Evolutionary conservation across 306 rosid species (phyloP).

Genomic region (Lathyrus oleraceus): DNA sequence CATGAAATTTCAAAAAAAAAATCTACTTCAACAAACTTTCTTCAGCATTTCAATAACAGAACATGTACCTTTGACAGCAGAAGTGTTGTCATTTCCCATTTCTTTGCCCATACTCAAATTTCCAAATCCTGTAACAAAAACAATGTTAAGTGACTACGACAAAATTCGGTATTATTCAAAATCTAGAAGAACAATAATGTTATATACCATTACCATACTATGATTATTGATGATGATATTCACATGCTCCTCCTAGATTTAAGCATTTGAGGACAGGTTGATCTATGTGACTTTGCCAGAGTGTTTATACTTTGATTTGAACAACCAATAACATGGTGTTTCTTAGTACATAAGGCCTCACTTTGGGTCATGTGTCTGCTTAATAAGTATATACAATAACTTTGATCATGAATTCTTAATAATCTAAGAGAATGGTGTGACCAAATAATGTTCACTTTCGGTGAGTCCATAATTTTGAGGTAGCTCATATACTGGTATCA

Average conservation of each 20-base stretch:
- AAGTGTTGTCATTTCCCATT: constrained; percentile 76
- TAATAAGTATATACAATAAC: constrained; percentile 30
- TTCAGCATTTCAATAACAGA: constrained; percentile 4
- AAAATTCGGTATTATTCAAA: constrained; percentile 22
- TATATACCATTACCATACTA: constrained; percentile 43
- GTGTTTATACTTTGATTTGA: constrained; percentile 49
- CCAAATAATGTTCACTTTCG: constrained; percentile 43
- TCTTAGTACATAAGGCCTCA: constrained; percentile 51
- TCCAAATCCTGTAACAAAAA: constrained; percentile 59
- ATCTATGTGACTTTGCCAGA: constrained; percentile 49
- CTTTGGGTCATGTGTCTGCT: constrained; percentile 51
- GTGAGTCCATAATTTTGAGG: constrained; percentile 40
- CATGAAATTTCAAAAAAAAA: neutral
- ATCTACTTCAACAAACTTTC: neutral
- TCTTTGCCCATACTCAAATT: constrained; percentile 76
- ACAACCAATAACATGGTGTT: constrained; percentile 34
- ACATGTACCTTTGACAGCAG: constrained; percentile 66
- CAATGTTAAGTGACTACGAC: constrained; percentile 30
- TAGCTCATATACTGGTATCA: constrained; percentile 43
- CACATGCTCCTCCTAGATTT: constrained; percentile 52
- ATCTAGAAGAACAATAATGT: constrained; percentile 32
- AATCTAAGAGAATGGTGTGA: constrained; percentile 39
- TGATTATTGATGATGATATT: constrained; percentile 54
- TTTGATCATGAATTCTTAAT: constrained; percentile 34
- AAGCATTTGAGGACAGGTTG: constrained; percentile 45